Conservation (phyloP, 164 flowering plant genomes). For the Vitis rotundifolia region DNA sequence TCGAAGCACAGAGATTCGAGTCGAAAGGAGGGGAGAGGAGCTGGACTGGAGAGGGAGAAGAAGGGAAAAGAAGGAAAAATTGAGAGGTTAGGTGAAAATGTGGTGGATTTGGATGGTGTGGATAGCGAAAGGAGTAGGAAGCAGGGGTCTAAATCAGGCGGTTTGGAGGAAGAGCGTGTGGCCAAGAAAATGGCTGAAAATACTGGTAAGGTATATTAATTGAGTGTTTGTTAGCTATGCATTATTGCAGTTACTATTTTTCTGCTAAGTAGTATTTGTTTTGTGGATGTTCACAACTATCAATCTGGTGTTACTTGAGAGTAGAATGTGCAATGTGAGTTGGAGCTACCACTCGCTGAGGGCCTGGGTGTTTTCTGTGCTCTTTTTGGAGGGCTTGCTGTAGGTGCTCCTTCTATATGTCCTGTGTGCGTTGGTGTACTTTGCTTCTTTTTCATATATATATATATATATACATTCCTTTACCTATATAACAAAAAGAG, state of each 20-base stretch:
- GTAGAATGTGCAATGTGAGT: no score
- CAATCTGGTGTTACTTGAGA: no score
- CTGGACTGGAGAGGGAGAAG: conserved; percentile 22
- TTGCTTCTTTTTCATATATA: no score
- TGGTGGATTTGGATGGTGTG: not conserved
- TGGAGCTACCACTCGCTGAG: no score
- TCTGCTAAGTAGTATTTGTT: not conserved
- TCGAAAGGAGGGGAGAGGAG: conserved; percentile 26
- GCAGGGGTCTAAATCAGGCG: not conserved
- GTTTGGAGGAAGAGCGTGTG: conserved; percentile 14
- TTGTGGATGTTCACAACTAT: no score
- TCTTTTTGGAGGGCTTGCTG: no score
- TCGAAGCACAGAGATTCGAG: conserved; percentile 25
- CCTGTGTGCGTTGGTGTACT: no score
- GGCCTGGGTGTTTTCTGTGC: no score
- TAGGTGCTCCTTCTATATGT: no score
- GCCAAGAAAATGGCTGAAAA: conserved; percentile 20
- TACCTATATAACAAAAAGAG: no score
- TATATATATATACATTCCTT: no score
- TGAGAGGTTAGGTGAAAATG: conserved; percentile 17
- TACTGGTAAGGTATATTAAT: conserved; percentile 38
- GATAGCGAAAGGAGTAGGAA: not conserved
- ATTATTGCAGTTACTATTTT: not conserved
- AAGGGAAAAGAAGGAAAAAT: conserved; percentile 22
- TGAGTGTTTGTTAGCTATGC: conserved; percentile 7